These are phyloP conservation scores for Cystofilobasidium capitatum DNA, from an alignment of 768 basidiomycete genomes.

Conservation along the genomic window DNA sequence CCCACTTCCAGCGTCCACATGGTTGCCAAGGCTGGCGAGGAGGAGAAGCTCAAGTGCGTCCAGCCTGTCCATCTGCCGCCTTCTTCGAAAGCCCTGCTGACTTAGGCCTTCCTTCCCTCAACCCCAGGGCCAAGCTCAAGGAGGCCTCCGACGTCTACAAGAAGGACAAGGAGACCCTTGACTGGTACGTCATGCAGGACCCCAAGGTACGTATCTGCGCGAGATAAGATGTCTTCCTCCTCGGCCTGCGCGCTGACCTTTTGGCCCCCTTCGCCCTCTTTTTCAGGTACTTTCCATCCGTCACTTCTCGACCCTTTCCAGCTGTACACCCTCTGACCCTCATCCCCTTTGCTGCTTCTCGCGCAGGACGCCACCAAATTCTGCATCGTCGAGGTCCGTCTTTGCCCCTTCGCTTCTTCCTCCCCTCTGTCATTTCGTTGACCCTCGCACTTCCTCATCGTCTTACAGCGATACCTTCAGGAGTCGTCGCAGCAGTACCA, in stretches of 20 bases:
- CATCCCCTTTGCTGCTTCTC: neutral
- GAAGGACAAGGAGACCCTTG: conserved; percentile 39
- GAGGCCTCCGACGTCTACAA: conserved; percentile 39
- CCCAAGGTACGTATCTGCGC: conserved; percentile 31
- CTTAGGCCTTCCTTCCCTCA: neutral
- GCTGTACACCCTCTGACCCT: neutral
- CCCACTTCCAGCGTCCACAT: conserved; percentile 15
- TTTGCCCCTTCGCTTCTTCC: neutral
- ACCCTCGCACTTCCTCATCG: conserved; percentile 28
- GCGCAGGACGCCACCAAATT: conserved; percentile 38
- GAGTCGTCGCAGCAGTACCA: conserved; percentile 40
- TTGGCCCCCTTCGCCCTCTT: neutral
- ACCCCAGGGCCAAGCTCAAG: conserved; percentile 33
- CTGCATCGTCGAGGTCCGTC: conserved; percentile 36
- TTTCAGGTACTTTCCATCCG: neutral
- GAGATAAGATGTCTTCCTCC: neutral
- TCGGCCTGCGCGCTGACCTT: neutral
- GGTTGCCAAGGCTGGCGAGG: conserved; percentile 18
- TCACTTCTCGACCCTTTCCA: neutral
- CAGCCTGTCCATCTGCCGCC: neutral
- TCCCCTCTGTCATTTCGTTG: neutral
- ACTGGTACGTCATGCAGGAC: conserved; percentile 42
- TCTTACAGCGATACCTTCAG: conserved; percentile 39
- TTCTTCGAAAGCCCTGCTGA: neutral
- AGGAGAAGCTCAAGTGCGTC: conserved; percentile 22